phyloP scores from a whole-genome alignment of 345 rosid genomes.

The Euphorbia tirucalli region DNA sequence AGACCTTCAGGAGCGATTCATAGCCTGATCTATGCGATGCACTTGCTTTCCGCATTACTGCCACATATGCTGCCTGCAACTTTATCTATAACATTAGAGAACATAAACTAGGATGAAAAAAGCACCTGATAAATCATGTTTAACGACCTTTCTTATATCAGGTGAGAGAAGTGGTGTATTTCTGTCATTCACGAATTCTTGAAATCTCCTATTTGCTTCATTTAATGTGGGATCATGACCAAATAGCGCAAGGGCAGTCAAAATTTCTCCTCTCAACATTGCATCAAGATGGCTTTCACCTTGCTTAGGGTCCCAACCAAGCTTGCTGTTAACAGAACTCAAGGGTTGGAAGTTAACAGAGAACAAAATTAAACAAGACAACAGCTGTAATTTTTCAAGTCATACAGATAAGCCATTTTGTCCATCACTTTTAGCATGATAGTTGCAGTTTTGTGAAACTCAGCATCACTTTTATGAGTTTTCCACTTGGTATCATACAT shows the following conservation, averaged over 20 bases:
- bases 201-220: slow-evolving; percentile 69
- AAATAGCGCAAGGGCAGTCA: slow-evolving; percentile 68
- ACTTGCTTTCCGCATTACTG: slow-evolving; percentile 74
- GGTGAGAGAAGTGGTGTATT: slow-evolving; percentile 80
- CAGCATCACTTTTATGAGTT: background rate
- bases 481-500: background rate
- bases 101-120: background rate
- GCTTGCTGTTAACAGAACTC: slow-evolving; percentile 49
- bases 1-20: slow-evolving; percentile 77
- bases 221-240: slow-evolving; percentile 67
- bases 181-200: slow-evolving; percentile 74
- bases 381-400: background rate
- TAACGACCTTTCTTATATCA: slow-evolving; percentile 69
- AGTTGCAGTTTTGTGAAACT: background rate
- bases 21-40: slow-evolving; percentile 57
- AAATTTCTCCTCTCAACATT: slow-evolving; percentile 90
- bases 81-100: slow-evolving; percentile 15
- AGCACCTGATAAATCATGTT: background rate
- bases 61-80: slow-evolving; percentile 83
- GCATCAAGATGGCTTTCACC: slow-evolving; percentile 92
- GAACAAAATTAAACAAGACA: background rate
- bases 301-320: slow-evolving; percentile 85
- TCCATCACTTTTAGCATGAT: background rate
- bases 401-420: background rate
- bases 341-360: background rate